Percentiles rank a stretch among this genome's conserved stretches.
Evolutionary conservation across 257 asterid genomes (phyloP).

Genomic region (Lantana camara): DNA sequence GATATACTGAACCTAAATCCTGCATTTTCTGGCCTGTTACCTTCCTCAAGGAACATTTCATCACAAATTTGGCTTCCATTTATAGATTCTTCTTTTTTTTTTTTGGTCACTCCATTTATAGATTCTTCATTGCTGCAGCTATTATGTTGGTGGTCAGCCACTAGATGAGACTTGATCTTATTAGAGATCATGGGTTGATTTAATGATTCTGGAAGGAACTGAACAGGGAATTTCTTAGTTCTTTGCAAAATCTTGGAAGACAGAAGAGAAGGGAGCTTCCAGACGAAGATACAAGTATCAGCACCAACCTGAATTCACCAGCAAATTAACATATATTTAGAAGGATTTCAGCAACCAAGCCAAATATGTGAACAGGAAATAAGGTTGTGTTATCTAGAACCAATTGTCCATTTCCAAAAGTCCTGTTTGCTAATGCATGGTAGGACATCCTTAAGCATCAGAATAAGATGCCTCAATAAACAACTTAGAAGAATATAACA

Average conservation of each 20-base stretch:
- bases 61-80: constrained; percentile 25
- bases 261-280: constrained; percentile 63
- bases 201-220: constrained; percentile 32
- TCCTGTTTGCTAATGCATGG: background rate
- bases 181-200: constrained; percentile 29
- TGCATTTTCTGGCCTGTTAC: constrained; percentile 27
- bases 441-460: background rate
- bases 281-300: constrained; percentile 70
- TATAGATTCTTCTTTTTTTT: too few relatives aligned
- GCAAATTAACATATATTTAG: constrained; percentile 17
- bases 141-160: constrained; percentile 27
- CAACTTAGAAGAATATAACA: too few relatives aligned
- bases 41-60: constrained; percentile 28
- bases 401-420: background rate
- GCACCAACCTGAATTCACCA: constrained; percentile 54
- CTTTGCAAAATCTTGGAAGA: constrained; percentile 52
- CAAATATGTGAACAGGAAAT: constrained; percentile 10
- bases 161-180: constrained; percentile 28
- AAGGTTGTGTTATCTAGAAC: constrained; percentile 11
- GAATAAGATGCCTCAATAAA: background rate
- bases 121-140: constrained; percentile 20
- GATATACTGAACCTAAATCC: constrained; percentile 65
- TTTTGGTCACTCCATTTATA: too few relatives aligned
- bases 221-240: constrained; percentile 33
- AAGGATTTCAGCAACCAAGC: constrained; percentile 16